Evolutionary conservation across 1,284 basidiomycete genomes (phyloP), one percentile per base, ranked within the genome.

Genomic region (Cerioporus squamosus): DNA sequence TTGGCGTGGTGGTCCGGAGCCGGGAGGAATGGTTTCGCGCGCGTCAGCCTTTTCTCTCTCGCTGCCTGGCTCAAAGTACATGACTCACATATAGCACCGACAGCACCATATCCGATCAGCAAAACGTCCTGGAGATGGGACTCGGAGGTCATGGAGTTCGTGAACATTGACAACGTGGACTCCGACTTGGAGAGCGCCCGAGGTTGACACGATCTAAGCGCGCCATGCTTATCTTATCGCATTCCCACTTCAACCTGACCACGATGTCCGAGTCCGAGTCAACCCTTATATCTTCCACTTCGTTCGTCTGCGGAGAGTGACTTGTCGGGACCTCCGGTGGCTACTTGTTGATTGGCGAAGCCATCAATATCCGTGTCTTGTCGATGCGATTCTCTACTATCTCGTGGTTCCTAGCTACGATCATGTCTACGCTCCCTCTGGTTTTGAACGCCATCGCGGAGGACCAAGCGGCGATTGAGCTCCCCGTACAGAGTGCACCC

Each of bases 61-160:
- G 12, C 33, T 14, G 10, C 29, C 29, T 29, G 15, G 29, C 29
- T 7, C 29, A 29, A 12, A n/a, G 48, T 10, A 36, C 40, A 3
- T 10, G 8, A 69, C 81, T 55, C 59, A 86, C 85, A 86, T 29
- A 85, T 76, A 1, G 81, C 79, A 1, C 85, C 85, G 1, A 86
- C 75, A 1, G 83, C 85, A 17, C 85, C 85, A 58, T 81, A 80
- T 3, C 84, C 85, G 20, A 87, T 80, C 3, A 87, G 70, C 1
- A 86, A 74, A 15, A 86, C 75, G 24, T 86, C 82, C 58, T 82
- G 80, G 40, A 72, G 38, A 9, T 52, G 52, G 8, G 55, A n/a
- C n/a, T n/a, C n/a, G n/a, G n/a, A 31, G 4, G 56, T 31, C 60
- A 63, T 65, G 33, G 33, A 10, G 12, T 36, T 12, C 33, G 33